Evolutionary conservation across 257 asterid genomes (phyloP).

Genomic region (Eustoma russellianum): DNA sequence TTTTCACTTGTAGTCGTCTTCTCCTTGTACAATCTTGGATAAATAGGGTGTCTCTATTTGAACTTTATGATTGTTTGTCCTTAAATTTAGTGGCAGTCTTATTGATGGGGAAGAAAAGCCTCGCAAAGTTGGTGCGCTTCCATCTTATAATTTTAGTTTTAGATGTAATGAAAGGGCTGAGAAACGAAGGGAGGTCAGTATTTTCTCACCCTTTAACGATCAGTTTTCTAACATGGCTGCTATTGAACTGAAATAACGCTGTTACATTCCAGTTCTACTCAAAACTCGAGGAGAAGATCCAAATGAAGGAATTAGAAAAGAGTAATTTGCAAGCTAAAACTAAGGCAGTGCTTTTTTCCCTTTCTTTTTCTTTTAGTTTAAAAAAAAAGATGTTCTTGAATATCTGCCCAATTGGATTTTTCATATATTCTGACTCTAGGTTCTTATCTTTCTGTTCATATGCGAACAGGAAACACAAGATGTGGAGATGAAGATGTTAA

Average conservation of each 20-base stretch:
- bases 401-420: background rate
- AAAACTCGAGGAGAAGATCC: conserved; percentile 90
- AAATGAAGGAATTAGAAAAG: conserved; percentile 83
- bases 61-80: conserved; percentile 26
- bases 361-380: background rate
- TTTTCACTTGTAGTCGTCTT: background rate
- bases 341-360: conserved; percentile 38
- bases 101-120: conserved; percentile 53
- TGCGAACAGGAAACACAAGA: conserved; percentile 72
- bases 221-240: background rate
- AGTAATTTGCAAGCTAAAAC: conserved; percentile 59
- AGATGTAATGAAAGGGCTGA: conserved; percentile 95
- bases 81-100: conserved; percentile 55
- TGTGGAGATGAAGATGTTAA: conserved; percentile 73
- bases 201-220: conserved; percentile 7
- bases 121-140: conserved; percentile 63
- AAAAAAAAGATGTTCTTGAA: background rate
- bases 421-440: background rate
- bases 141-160: conserved; percentile 69
- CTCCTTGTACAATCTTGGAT: background rate
- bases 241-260: conserved; percentile 12
- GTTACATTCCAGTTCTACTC: conserved; percentile 54
- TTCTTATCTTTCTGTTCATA: conserved; percentile 2
- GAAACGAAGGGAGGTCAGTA: conserved; percentile 81
- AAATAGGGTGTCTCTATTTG: conserved; percentile 6